Conservation (phyloP, 345 rosid genomes). For the Lumnitzera littorea region DNA sequence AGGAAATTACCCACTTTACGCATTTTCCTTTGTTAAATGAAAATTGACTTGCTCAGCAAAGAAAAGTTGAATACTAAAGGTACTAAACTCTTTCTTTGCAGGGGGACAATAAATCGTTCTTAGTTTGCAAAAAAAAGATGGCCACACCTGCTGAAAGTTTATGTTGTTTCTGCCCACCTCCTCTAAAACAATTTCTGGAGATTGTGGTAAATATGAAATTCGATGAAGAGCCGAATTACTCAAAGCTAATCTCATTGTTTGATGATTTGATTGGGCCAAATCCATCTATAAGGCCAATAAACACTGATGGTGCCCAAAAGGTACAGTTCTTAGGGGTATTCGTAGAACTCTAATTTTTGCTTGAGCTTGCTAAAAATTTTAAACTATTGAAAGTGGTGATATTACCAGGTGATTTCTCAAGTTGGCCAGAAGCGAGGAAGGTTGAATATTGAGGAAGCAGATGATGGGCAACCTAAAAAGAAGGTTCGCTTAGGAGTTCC, state of each 20-base stretch:
- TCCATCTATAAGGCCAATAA: slow-evolving; percentile 77
- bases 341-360: background rate
- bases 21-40: too few relatives aligned
- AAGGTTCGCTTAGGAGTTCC: slow-evolving; percentile 91
- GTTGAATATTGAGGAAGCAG: slow-evolving; percentile 70
- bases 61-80: background rate
- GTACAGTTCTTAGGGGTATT: slow-evolving; percentile 22
- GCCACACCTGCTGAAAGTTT: slow-evolving; percentile 77
- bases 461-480: slow-evolving; percentile 86
- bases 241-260: slow-evolving; percentile 79
- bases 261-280: slow-evolving; percentile 68
- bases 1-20: too few relatives aligned
- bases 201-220: slow-evolving; percentile 89
- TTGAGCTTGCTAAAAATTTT: background rate
- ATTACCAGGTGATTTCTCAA: slow-evolving; percentile 60
- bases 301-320: slow-evolving; percentile 97
- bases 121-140: slow-evolving; percentile 99
- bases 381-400: slow-evolving; percentile 7
- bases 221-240: slow-evolving; percentile 92
- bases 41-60: too few relatives aligned
- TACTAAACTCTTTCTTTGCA: slow-evolving; percentile 9
- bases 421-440: slow-evolving; percentile 96
- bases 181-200: slow-evolving; percentile 83
- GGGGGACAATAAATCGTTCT: slow-evolving; percentile 98
- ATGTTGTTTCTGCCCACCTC: slow-evolving; percentile 88